Percentiles rank a stretch among this genome's conserved stretches.
Conservation (phyloP, 768 basidiomycete genomes). For the Hypholoma sublateritium region DNA sequence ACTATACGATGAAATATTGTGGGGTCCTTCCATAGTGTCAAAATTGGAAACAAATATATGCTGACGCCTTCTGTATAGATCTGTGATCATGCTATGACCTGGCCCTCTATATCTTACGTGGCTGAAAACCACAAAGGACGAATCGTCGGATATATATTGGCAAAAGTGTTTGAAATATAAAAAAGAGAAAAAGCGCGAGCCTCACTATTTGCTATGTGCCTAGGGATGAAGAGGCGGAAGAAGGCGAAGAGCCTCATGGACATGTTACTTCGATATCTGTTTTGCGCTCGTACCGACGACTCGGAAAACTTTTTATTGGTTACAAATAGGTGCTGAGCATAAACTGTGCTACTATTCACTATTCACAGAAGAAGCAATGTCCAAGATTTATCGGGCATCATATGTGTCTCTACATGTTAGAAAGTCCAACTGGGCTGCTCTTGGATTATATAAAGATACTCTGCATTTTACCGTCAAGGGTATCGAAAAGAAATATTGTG, state of each 20-base stretch:
- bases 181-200: neutral
- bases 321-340: neutral
- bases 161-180: slow-evolving; percentile 76
- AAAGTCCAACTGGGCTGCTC: slow-evolving; percentile 92
- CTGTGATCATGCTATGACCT: slow-evolving; percentile 93
- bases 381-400: slow-evolving; percentile 78
- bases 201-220: neutral
- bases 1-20: slow-evolving; percentile 88
- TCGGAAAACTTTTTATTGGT: slow-evolving; percentile 45
- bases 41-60: neutral
- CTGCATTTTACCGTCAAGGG: slow-evolving; percentile 87
- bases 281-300: slow-evolving; percentile 82
- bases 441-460: slow-evolving; percentile 86
- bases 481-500: slow-evolving; percentile 93
- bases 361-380: slow-evolving; percentile 85
- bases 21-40: neutral
- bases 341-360: neutral
- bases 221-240: slow-evolving; percentile 66
- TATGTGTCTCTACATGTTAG: slow-evolving; percentile 92
- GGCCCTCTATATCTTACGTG: slow-evolving; percentile 93
- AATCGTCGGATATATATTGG: slow-evolving; percentile 93
- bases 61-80: slow-evolving; percentile 38
- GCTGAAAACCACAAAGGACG: slow-evolving; percentile 90
- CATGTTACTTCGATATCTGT: slow-evolving; percentile 98
- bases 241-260: slow-evolving; percentile 76